Evolutionary conservation across 1,284 basidiomycete genomes (phyloP).

Genomic region (Rhizopogon hawkerae): DNA sequence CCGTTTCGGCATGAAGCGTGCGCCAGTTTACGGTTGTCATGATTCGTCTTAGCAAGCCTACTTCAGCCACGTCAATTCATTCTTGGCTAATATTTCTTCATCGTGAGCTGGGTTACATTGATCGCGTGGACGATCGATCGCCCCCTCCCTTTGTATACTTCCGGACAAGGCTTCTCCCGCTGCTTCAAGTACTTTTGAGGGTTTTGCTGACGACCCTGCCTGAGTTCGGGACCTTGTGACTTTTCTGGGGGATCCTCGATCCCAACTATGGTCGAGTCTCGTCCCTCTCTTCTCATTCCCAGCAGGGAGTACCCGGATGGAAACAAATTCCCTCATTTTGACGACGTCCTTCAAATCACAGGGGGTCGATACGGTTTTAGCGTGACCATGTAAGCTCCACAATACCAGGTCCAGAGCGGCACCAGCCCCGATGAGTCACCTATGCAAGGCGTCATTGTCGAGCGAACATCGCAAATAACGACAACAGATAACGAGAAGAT

Average conservation of each 20-base stretch:
- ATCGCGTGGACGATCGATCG: no score
- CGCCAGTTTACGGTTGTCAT: background rate
- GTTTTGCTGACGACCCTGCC: no score
- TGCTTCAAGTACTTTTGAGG: no score
- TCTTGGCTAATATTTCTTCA: background rate
- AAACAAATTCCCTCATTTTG: background rate
- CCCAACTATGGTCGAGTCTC: background rate
- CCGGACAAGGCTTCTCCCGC: no score
- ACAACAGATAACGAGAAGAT: no score
- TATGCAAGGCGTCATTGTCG: background rate
- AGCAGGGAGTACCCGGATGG: background rate
- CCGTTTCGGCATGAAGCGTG: conserved; percentile 14
- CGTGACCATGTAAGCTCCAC: background rate
- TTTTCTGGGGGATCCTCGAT: background rate
- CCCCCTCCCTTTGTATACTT: no score
- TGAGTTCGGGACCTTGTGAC: background rate
- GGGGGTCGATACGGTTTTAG: background rate
- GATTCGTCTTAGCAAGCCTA: background rate
- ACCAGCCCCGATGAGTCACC: background rate
- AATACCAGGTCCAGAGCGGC: background rate
- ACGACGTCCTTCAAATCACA: background rate
- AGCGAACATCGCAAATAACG: background rate
- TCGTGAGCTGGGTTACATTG: no score
- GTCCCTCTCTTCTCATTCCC: background rate
- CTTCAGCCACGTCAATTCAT: conserved; percentile 3